These are phyloP conservation scores for Colletotrichum tamarilloi DNA, from an alignment of 2,329 filamentous ascomycete species.

Conservation along the genomic window DNA sequence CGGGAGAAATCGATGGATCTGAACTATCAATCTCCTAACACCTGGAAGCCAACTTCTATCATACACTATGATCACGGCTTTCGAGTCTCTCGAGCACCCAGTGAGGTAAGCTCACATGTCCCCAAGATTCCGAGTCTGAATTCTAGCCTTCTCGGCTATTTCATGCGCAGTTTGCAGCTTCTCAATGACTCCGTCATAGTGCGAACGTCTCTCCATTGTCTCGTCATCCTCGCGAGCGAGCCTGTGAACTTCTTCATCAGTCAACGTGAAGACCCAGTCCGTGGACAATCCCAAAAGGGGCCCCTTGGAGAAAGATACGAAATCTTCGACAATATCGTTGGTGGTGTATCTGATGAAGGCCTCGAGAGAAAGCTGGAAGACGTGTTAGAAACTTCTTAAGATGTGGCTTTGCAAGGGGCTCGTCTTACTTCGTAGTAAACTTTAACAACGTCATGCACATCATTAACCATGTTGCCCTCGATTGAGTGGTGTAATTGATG, in stretches of 20 bases:
- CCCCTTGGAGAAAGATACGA: slow-evolving; percentile 37
- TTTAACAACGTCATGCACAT: slow-evolving; percentile 50
- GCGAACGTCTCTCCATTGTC: slow-evolving; percentile 18
- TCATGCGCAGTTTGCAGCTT: slow-evolving; percentile 36
- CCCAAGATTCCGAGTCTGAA: neutral
- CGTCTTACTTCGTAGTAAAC: slow-evolving; percentile 49
- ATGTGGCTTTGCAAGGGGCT: neutral
- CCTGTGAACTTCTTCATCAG: slow-evolving; percentile 36
- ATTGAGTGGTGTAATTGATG: slow-evolving; percentile 38
- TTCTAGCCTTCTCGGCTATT: slow-evolving; percentile 38
- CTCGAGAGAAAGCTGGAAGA: slow-evolving; percentile 35
- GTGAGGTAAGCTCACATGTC: neutral
- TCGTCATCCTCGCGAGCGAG: slow-evolving; percentile 41
- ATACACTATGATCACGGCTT: neutral
- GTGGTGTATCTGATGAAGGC: slow-evolving; percentile 41
- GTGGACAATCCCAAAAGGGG: slow-evolving; percentile 39
- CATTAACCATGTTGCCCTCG: slow-evolving; percentile 43
- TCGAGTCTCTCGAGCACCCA: neutral
- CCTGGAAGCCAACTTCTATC: neutral
- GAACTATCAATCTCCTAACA: neutral
- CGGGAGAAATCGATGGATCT: neutral
- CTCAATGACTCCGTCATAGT: slow-evolving; percentile 7
- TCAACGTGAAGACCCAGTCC: slow-evolving; percentile 37
- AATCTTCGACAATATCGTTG: slow-evolving; percentile 39
- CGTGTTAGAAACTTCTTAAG: neutral